Percentiles rank a stretch among this genome's conserved stretches.
Conservation (phyloP, 1,284 basidiomycete genomes). For the Melanopsichium pennsylvanicum region DNA sequence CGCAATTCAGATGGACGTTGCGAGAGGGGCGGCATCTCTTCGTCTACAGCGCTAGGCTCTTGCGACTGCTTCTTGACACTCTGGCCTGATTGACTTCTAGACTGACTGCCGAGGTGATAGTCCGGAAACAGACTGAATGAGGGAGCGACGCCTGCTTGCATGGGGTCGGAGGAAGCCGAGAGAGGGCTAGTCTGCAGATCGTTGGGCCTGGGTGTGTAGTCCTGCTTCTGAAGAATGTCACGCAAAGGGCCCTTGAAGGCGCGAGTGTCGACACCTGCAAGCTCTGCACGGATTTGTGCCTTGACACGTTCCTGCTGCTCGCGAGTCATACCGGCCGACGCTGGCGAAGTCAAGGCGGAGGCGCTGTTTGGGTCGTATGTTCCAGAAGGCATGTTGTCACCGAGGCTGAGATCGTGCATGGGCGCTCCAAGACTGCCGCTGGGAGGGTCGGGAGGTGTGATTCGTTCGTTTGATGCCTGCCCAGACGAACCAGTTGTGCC, state of each 20-base stretch:
- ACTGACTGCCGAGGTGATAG: conserved; percentile 27
- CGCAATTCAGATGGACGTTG: conserved; percentile 30
- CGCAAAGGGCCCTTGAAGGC: conserved; percentile 54
- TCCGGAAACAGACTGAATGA: conserved; percentile 42
- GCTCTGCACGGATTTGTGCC: conserved; percentile 46
- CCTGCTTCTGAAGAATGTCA: conserved; percentile 46
- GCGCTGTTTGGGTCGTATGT: conserved; percentile 10
- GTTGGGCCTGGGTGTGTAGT: conserved; percentile 25
- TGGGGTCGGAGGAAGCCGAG: conserved; percentile 29
- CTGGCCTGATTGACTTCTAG: conserved; percentile 11
- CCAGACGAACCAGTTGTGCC: conserved; percentile 15
- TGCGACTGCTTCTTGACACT: conserved; percentile 1
- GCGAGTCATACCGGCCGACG: conserved; percentile 15
- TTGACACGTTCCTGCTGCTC: conserved; percentile 44
- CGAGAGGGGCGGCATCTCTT: conserved; percentile 12
- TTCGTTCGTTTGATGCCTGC: conserved; percentile 14
- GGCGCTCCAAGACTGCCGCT: conserved; percentile 49
- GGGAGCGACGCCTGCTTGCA: conserved; percentile 40
- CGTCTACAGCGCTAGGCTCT: conserved; percentile 1
- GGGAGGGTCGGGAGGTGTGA: conserved; percentile 24
- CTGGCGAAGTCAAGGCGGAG: conserved; percentile 17
- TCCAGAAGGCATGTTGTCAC: conserved; percentile 25
- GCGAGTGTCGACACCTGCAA: conserved; percentile 50
- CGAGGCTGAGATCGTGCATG: conserved; percentile 41
- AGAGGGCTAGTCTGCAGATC: conserved; percentile 39